A percentile compares a stretch with the other conserved stretches of the same genome.
Conservation (phyloP, 257 asterid species). For the Gentiana dahurica region DNA sequence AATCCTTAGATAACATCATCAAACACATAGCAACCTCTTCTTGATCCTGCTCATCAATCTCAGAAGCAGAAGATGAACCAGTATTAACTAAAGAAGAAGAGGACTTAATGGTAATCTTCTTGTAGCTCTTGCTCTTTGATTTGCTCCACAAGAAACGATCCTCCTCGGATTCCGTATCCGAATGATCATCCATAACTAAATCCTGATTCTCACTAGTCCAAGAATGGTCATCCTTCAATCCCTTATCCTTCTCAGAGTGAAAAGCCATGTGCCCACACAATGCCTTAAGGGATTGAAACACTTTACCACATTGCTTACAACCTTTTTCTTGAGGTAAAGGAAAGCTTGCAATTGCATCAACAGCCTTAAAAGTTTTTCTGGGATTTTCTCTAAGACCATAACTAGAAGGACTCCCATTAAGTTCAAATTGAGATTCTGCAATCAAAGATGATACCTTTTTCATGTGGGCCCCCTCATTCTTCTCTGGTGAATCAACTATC, state of each 20-base stretch:
- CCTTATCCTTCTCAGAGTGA: conserved; percentile 71
- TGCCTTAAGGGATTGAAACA: conserved; percentile 80
- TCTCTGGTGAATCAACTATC: conserved; percentile 49
- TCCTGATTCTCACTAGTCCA: conserved; percentile 75
- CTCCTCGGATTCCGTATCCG: conserved; percentile 64
- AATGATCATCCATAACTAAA: conserved; percentile 39
- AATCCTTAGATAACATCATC: conserved; percentile 80
- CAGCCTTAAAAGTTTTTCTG: conserved; percentile 75
- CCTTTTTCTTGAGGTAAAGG: conserved; percentile 44
- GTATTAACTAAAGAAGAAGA: conserved; percentile 31
- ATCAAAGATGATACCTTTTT: conserved; percentile 22
- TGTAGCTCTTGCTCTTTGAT: conserved; percentile 40
- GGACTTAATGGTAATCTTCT: conserved; percentile 31
- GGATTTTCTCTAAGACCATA: conserved; percentile 87
- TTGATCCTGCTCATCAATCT: conserved; percentile 67
- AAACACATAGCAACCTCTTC: conserved; percentile 77
- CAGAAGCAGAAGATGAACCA: conserved; percentile 58
- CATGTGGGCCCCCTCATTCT: conserved; percentile 27
- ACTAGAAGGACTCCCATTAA: conserved; percentile 31
- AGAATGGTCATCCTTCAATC: conserved; percentile 56
- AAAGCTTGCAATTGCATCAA: conserved; percentile 19
- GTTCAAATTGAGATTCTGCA: conserved; percentile 10
- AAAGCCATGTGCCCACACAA: conserved; percentile 98
- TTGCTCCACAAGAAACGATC: conserved; percentile 35
- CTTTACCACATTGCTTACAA: conserved; percentile 94